A percentile compares a stretch with the other conserved stretches of the same genome.
Evolutionary conservation across 1,139 yeast species (phyloP).

Genomic region (Pneumocystis sp.): DNA sequence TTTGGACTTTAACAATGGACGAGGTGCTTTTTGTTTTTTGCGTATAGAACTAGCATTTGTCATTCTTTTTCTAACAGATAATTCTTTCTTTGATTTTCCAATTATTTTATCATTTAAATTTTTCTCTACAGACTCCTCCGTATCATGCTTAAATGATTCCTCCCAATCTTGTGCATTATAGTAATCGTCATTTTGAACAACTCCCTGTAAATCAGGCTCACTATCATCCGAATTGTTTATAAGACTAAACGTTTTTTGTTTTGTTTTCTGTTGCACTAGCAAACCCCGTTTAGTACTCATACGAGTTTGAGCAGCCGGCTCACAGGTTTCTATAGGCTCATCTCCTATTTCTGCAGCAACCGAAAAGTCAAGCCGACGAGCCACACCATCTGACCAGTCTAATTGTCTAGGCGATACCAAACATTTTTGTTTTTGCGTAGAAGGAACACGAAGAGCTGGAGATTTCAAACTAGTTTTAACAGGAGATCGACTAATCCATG

Average conservation of each 20-base stretch:
- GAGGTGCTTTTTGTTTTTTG: neutral
- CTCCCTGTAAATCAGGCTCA: conserved; percentile 11
- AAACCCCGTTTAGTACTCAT: conserved; percentile 1
- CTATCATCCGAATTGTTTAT: conserved; percentile 8
- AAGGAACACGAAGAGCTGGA: conserved; percentile 16
- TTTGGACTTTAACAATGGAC: conserved; percentile 1
- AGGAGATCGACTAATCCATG: conserved; percentile 13
- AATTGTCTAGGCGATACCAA: conserved; percentile 5
- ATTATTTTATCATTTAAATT: neutral
- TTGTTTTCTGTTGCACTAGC: conserved; percentile 11
- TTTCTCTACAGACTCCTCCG: conserved; percentile 5
- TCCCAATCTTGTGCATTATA: conserved; percentile 19
- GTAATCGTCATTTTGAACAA: conserved; percentile 16
- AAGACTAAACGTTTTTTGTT: conserved; percentile 11
- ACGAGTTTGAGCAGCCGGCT: neutral
- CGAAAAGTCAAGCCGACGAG: conserved; percentile 11
- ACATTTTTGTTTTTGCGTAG: conserved; percentile 7
- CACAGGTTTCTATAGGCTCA: neutral
- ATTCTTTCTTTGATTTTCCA: neutral
- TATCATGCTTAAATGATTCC: conserved; percentile 10
- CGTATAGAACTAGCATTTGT: neutral
- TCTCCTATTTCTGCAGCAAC: conserved; percentile 2
- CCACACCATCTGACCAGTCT: conserved; percentile 4
- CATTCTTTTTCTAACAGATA: neutral
- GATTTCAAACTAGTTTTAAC: conserved; percentile 17